A percentile compares a stretch with the other conserved stretches of the same genome.
These are phyloP conservation scores for Fomes fomentarius DNA, from an alignment of 1,284 basidiomycete genomes.

Conservation along the genomic window DNA sequence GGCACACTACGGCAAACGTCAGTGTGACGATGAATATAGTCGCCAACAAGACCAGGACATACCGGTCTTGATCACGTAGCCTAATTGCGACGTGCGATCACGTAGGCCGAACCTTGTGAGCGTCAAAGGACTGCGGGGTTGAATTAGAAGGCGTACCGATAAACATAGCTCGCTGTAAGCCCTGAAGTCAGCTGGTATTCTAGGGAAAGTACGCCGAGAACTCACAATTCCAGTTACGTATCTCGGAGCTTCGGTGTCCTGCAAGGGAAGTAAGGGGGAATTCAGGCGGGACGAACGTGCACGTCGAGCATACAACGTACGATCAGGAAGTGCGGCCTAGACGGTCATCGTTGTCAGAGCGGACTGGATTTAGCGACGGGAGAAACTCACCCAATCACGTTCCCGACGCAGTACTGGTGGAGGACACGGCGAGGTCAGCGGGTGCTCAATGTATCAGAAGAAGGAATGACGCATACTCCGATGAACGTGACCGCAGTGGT, in stretches of 20 bases:
- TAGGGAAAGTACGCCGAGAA: too few relatives aligned
- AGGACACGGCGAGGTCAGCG: too few relatives aligned
- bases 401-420: conserved; percentile 24
- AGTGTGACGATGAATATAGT: neutral
- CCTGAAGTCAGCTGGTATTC: too few relatives aligned
- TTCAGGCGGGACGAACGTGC: too few relatives aligned
- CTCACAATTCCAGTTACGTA: conserved; percentile 16
- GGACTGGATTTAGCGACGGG: neutral
- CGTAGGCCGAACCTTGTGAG: neutral
- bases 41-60: neutral
- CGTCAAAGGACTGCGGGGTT: neutral
- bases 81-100: conserved; percentile 3
- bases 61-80: conserved; percentile 25
- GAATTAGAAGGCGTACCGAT: conserved; percentile 15
- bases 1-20: conserved; percentile 2
- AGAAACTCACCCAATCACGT: conserved; percentile 19
- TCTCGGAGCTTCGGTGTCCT: conserved; percentile 20
- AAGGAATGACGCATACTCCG: conserved; percentile 9
- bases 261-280: too few relatives aligned
- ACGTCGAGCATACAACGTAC: conserved; percentile 10
- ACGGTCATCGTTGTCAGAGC: neutral
- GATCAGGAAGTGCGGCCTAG: conserved; percentile 23
- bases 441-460: neutral
- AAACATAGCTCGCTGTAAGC: conserved; percentile 27
- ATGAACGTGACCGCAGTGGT: conserved; percentile 30